A percentile compares a stretch with the other conserved stretches of the same genome.
Evolutionary conservation across 257 asterid genomes (phyloP).

Genomic region (Ocimum tenuiflorum): DNA sequence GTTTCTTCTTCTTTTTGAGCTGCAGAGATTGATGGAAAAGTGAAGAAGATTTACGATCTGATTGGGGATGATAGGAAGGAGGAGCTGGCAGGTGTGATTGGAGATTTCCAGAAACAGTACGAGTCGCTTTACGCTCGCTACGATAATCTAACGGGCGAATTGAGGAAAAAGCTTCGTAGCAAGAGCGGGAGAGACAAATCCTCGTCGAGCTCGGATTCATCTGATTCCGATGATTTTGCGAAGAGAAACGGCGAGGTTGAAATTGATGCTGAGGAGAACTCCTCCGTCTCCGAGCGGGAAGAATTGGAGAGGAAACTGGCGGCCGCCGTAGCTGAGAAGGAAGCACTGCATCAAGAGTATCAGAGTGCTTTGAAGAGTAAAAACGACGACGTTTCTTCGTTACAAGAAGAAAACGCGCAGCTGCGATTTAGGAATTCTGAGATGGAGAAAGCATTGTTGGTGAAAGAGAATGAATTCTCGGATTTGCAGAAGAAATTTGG

Average conservation of each 20-base stretch:
- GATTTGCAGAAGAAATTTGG: constrained; percentile 27
- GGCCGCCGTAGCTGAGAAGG: constrained; percentile 39
- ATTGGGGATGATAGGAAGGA: constrained; percentile 38
- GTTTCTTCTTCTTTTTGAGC: background rate
- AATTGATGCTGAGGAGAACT: too few relatives aligned
- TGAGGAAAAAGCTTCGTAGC: constrained; percentile 42
- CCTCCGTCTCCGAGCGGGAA: constrained; percentile 36
- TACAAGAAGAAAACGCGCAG: constrained; percentile 26
- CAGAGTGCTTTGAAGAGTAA: constrained; percentile 32
- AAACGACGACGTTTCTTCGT: constrained; percentile 27
- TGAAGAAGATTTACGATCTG: constrained; percentile 42
- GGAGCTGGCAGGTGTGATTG: constrained; percentile 33
- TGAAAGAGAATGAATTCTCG: constrained; percentile 37
- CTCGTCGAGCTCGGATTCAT: constrained; percentile 63
- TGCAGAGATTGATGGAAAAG: constrained; percentile 70
- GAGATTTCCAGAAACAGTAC: constrained; percentile 47
- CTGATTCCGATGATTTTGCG: constrained; percentile 50
- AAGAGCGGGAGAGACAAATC: constrained; percentile 37
- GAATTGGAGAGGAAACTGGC: constrained; percentile 42
- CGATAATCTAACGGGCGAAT: constrained; percentile 55
- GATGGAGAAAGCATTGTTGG: constrained; percentile 34
- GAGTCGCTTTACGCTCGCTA: constrained; percentile 60
- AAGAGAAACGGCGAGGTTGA: constrained; percentile 33
- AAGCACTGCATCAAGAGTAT: constrained; percentile 33
- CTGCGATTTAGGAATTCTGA: constrained; percentile 27